Conservation (phyloP, 805 yeast genomes). For the Teunomyces aglyptinius region DNA sequence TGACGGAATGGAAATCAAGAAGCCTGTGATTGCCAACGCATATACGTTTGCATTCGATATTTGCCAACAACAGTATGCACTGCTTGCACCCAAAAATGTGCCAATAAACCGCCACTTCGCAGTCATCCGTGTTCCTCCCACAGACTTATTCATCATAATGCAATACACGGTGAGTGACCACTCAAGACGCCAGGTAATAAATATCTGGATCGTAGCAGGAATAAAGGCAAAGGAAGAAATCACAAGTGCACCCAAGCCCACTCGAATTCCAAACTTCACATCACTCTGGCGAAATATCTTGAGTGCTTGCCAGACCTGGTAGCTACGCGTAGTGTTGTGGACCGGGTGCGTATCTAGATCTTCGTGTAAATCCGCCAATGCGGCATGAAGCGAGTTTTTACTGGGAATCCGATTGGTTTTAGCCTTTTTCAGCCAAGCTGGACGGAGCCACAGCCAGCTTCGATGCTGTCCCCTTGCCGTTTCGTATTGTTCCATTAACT, state of each 20-base stretch:
- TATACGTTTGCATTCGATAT: slow-evolving; percentile 54
- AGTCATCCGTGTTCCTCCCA: slow-evolving; percentile 83
- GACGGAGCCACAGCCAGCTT: slow-evolving; percentile 50
- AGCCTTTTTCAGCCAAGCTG: background rate
- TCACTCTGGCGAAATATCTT: slow-evolving; percentile 60
- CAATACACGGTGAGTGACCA: slow-evolving; percentile 84
- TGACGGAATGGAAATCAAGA: slow-evolving; percentile 46
- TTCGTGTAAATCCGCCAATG: slow-evolving; percentile 28
- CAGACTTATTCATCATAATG: slow-evolving; percentile 79
- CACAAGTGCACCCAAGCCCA: slow-evolving; percentile 71
- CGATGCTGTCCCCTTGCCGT: slow-evolving; percentile 19
- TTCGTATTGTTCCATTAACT: slow-evolving; percentile 41
- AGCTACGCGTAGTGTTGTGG: slow-evolving; percentile 6
- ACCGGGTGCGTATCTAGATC: slow-evolving; percentile 18
- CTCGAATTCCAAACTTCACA: slow-evolving; percentile 75
- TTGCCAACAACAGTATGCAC: slow-evolving; percentile 62
- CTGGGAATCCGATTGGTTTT: background rate
- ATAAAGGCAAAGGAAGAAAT: slow-evolving; percentile 67
- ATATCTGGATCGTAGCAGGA: slow-evolving; percentile 51
- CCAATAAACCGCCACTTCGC: slow-evolving; percentile 73
- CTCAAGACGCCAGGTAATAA: slow-evolving; percentile 71
- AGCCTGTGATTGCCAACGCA: slow-evolving; percentile 50
- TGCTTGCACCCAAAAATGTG: slow-evolving; percentile 66
- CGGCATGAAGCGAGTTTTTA: slow-evolving; percentile 22
- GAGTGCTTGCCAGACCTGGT: slow-evolving; percentile 47